Evolutionary conservation across 768 basidiomycete species (phyloP).

Genomic region (Jaapia argillacea): DNA sequence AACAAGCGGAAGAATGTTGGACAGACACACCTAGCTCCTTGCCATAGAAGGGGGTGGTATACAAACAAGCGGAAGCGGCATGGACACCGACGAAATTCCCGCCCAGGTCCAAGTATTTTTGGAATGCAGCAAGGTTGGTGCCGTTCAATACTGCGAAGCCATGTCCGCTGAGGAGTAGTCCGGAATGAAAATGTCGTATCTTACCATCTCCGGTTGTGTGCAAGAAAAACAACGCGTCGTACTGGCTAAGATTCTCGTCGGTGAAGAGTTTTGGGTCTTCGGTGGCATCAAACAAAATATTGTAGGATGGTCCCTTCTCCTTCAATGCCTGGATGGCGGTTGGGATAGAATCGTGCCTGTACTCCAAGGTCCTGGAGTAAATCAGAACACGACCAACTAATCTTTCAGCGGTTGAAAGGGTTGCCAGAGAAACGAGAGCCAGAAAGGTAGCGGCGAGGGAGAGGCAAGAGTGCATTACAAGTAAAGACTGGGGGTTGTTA

Average conservation of each 20-base stretch:
- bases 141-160: neutral
- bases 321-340: conserved; percentile 32
- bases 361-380: conserved; percentile 32
- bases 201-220: conserved; percentile 34
- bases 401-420: too few relatives aligned
- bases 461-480: too few relatives aligned
- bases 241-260: conserved; percentile 25
- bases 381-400: conserved; percentile 16
- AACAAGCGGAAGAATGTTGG: neutral
- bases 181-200: conserved; percentile 4
- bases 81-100: conserved; percentile 39
- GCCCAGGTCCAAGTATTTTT: conserved; percentile 31
- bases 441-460: too few relatives aligned
- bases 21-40: conserved; percentile 26
- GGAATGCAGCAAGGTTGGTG: conserved; percentile 19
- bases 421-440: too few relatives aligned
- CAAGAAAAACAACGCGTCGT: conserved; percentile 36
- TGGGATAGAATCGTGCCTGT: conserved; percentile 40
- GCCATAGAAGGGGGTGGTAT: conserved; percentile 29
- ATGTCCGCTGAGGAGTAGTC: neutral
- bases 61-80: conserved; percentile 31
- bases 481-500: too few relatives aligned
- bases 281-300: conserved; percentile 31
- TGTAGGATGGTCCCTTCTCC: conserved; percentile 15
- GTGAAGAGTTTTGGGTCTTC: conserved; percentile 34